Evolutionary conservation across 148 eudicot species (phyloP), one percentile per base, ranked within the genome.

Genomic region (Amaranthus hypochondriacus): DNA sequence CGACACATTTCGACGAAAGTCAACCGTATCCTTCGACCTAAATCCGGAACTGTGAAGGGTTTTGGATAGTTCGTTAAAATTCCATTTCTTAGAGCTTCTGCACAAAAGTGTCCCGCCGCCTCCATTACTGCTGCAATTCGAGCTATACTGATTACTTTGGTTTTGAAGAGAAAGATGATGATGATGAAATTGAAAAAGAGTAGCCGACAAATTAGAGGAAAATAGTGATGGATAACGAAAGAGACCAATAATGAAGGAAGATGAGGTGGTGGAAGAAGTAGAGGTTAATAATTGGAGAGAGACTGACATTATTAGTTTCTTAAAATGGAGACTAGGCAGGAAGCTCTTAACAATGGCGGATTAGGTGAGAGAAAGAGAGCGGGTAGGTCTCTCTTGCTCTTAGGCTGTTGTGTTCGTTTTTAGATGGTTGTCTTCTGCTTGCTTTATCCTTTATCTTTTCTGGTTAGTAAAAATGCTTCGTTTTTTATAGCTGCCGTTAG

Each of bases 181-280:
- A 14, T n/a, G 57, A 5, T 51, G 79, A 12, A 55, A 44, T 7
- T 54, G 46, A 39, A 48, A 56, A 5, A 72, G 71, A 39, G 58
- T 15, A 14, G 47, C n/a, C 12, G 80, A 11, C 8, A 64, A 72
- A 71, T 74, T 21, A 10, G 67, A 73, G 21, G 80, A 48, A 28
- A 47, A 75, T 4, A 69, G n/a, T 0, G 77, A 54, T 9, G 73
- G 15, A 60, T 70, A 43, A 21, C 63, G 68, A 9, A 64, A 4
- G 5, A 42, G 3, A 7, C 64, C 48, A 28, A 47, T 46, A 0
- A 65, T 55, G 46, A 56, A 66, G 62, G 71, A 65, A 6, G 72
- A 58, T 55, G 77, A 74, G 28, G 61, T 48, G 4, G 56, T 5
- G 6, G 52, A 15, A 15, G 70, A 18, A 21, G 70, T 50, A 4